Conservation (phyloP, 257 asterid genomes). For the Penstemon newberryi region DNA sequence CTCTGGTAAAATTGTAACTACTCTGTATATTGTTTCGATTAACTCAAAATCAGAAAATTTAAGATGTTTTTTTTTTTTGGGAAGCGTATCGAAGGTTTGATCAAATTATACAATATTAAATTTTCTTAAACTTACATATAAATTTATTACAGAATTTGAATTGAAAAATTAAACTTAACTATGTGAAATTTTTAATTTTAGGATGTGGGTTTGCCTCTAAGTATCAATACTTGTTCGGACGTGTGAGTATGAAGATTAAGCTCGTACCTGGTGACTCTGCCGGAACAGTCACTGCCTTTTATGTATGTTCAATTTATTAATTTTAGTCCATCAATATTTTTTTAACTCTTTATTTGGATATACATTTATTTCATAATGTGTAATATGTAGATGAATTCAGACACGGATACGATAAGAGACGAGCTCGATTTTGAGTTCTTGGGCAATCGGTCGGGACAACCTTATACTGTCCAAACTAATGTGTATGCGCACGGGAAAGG, state of each 20-base stretch:
- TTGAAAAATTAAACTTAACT: background rate
- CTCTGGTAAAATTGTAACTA: slow-evolving; percentile 43
- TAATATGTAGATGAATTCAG: slow-evolving; percentile 72
- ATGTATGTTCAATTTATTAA: slow-evolving; percentile 31
- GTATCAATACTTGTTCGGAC: slow-evolving; percentile 45
- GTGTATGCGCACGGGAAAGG: slow-evolving; percentile 86
- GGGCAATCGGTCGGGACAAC: slow-evolving; percentile 90
- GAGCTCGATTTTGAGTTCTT: slow-evolving; percentile 90
- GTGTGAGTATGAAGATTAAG: slow-evolving; percentile 63
- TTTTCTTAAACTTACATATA: too few species aligned
- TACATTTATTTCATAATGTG: too few species aligned
- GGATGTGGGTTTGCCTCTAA: slow-evolving; percentile 58
- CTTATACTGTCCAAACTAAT: slow-evolving; percentile 86
- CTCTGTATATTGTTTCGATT: too few species aligned
- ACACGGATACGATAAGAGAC: slow-evolving; percentile 52
- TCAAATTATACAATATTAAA: too few species aligned
- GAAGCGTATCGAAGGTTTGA: too few species aligned
- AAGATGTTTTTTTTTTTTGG: too few species aligned
- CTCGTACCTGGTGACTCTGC: slow-evolving; percentile 67
- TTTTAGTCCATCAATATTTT: background rate
- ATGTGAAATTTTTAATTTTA: slow-evolving; percentile 3
- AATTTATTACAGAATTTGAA: too few species aligned
- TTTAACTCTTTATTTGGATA: too few species aligned
- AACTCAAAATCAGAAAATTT: too few species aligned
- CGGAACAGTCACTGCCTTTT: slow-evolving; percentile 63